Percentiles rank a stretch among this genome's conserved stretches.
These are phyloP conservation scores for Aspergillus ellipticus DNA, from an alignment of 495 filamentous ascomycete species.

Conservation along the genomic window DNA sequence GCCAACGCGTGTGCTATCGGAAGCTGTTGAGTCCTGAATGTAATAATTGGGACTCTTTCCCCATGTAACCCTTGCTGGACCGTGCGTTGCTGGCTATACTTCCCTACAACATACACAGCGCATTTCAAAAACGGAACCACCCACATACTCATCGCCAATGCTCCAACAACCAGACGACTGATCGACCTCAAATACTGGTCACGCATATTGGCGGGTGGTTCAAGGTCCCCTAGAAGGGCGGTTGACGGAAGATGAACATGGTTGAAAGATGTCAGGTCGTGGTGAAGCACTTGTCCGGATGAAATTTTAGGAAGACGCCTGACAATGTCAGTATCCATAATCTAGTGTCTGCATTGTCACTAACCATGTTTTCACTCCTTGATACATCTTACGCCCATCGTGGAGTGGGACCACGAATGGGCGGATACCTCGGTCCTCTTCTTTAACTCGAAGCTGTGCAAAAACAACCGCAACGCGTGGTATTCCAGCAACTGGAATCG, in stretches of 20 bases:
- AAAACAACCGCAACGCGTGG: slow-evolving; percentile 28
- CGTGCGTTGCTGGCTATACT: slow-evolving; percentile 27
- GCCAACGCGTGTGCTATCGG: slow-evolving; percentile 30
- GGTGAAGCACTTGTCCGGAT: slow-evolving; percentile 27
- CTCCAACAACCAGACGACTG: slow-evolving; percentile 25
- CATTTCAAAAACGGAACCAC: slow-evolving; percentile 23
- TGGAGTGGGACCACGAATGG: slow-evolving; percentile 28
- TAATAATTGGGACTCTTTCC: slow-evolving; percentile 24
- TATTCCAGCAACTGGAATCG: slow-evolving; percentile 17
- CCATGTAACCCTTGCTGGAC: slow-evolving; percentile 16
- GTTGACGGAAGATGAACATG: slow-evolving; percentile 22
- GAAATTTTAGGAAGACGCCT: slow-evolving; percentile 20
- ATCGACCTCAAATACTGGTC: slow-evolving; percentile 26
- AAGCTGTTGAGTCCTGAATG: slow-evolving; percentile 32
- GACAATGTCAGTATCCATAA: background rate
- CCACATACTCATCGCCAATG: slow-evolving; percentile 20
- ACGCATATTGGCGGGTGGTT: slow-evolving; percentile 16
- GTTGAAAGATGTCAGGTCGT: slow-evolving; percentile 30
- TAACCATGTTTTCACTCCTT: slow-evolving; percentile 21
- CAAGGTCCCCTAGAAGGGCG: slow-evolving; percentile 23
- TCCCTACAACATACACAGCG: slow-evolving; percentile 23
- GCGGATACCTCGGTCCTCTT: slow-evolving; percentile 25
- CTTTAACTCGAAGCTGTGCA: slow-evolving; percentile 22
- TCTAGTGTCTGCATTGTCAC: background rate
- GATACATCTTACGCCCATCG: slow-evolving; percentile 23